A percentile compares a stretch with the other conserved stretches of the same genome.
Evolutionary conservation across 345 rosid genomes (phyloP).

Genomic region (Arabis alpina): DNA sequence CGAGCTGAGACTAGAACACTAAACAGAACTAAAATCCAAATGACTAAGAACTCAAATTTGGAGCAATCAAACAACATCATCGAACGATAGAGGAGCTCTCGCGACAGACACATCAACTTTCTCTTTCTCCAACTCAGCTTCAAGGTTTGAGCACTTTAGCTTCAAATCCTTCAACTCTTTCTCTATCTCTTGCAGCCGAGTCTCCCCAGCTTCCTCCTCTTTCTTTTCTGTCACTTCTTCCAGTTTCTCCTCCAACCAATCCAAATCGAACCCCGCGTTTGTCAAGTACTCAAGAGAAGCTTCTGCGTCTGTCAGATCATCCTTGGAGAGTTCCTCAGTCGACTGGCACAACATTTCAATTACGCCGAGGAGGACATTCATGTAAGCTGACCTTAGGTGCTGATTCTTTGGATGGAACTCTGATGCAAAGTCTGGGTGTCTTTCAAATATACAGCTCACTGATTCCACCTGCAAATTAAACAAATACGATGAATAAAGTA

Average conservation of each 20-base stretch:
- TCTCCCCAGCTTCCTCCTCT: not conserved
- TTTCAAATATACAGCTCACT: conserved; percentile 23
- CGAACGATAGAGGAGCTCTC: conserved; percentile 2
- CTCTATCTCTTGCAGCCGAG: conserved; percentile 2
- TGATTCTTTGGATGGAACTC: conserved; percentile 12
- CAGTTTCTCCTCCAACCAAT: conserved; percentile 26
- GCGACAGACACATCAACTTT: not conserved
- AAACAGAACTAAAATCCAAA: not conserved
- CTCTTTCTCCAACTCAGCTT: conserved; percentile 27
- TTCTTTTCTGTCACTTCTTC: conserved; percentile 5
- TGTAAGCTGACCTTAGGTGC: conserved; percentile 18
- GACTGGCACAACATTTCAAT: conserved; percentile 10
- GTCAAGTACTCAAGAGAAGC: conserved; percentile 2
- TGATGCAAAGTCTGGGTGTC: conserved; percentile 14
- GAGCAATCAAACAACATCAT: conserved; percentile 26
- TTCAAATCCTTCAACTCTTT: conserved; percentile 15
- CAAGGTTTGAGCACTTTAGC: conserved; percentile 6
- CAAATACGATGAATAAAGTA: too few species aligned
- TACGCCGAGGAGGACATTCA: conserved; percentile 17
- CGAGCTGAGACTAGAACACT: not conserved
- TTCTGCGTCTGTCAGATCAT: not conserved
- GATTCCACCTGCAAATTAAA: conserved; percentile 15
- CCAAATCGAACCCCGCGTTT: conserved; percentile 6
- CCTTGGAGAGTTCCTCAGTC: conserved; percentile 8
- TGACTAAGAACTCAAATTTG: not conserved